Evolutionary conservation across 371 early-diverging fungal species (phyloP), one percentile per base, ranked within the genome.

Genomic region (Mortierella sp.): DNA sequence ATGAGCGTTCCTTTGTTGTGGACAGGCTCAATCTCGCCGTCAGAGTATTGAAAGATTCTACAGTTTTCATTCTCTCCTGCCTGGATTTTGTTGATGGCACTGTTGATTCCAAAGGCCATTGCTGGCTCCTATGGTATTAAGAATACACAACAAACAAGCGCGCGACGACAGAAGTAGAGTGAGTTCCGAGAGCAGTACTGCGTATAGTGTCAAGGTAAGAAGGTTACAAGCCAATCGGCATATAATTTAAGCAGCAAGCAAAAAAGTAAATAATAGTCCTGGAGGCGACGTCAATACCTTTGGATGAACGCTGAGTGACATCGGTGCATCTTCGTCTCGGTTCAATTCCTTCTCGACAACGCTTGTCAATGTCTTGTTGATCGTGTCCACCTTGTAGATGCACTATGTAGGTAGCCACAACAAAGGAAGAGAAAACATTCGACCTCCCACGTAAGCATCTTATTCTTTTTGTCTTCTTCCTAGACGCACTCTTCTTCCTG

Each of bases 311-410:
- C 84, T 84, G 12, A 92, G 64, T 37, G 90, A 87, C 84, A 90
- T 92, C 31, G 91, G 91, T 4, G 91, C 90, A 76, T 92, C 92
- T 71, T 92, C 90, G 2, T 82, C 84, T 27, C 78, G 69, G 43
- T 79, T 81, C 48, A 92, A 71, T 2, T 85, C 82, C 39, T 81
- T 82, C 27, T 84, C 81, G 12, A 82, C 83, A 30, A 81, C 71
- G 39, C 71, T 78, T 24, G 83, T 82, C 15, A 90, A 70, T 46
- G 82, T 81, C 64, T 78, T 82, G n/a, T 72, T 69, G 19, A 82
- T 75, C n/a, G 44, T 43, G 50, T 89, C 86, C 37, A 90, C 73
- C 28, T 83, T 81, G 60, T 84, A 88, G 6, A 86, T 82, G 5
- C 75, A 56, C 90, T 91, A 78, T 14, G 7, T 32, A 28, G 31